Conservation (phyloP, 2,329 filamentous ascomycete genomes). For the Myotisia sp. region DNA sequence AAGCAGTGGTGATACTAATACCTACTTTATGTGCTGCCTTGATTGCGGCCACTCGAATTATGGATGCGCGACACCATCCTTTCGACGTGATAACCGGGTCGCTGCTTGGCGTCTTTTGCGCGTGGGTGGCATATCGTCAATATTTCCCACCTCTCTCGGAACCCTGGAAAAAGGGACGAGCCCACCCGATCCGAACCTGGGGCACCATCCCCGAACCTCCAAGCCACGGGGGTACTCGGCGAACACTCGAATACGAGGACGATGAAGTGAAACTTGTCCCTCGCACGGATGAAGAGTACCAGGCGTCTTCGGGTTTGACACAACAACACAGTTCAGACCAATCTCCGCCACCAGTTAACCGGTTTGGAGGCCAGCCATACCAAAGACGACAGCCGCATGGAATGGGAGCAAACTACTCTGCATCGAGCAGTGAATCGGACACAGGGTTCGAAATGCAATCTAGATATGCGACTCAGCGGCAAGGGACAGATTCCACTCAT, state of each 20-base stretch:
- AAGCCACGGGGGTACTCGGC: constrained; percentile 1
- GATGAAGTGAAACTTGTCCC: constrained; percentile 17
- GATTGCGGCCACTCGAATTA: constrained; percentile 44
- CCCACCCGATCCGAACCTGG: constrained; percentile 45
- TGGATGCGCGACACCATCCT: constrained; percentile 48
- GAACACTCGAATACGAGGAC: constrained; percentile 7
- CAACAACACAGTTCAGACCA: constrained; percentile 12
- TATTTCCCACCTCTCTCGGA: constrained; percentile 45
- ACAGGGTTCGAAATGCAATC: constrained; percentile 10
- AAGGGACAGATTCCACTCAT: constrained; percentile 5
- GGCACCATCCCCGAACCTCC: constrained; percentile 19
- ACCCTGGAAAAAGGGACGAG: constrained; percentile 44
- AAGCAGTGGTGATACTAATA: constrained; percentile 39
- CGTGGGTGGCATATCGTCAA: constrained; percentile 42
- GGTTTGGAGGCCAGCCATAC: constrained; percentile 7
- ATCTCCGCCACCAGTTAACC: constrained; percentile 4
- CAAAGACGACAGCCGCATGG: constrained; percentile 3
- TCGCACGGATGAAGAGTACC: constrained; percentile 20
- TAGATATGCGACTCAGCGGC: constrained; percentile 3
- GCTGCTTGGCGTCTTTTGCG: constrained; percentile 38
- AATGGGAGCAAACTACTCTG: constrained; percentile 4
- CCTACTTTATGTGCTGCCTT: constrained; percentile 41
- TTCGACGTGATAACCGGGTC: constrained; percentile 47
- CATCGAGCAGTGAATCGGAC: constrained; percentile 9
- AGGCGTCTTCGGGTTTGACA: constrained; percentile 4